A percentile compares a stretch with the other conserved stretches of the same genome.
Evolutionary conservation across 2,329 filamentous ascomycete species (phyloP).

Genomic region (Neurospora sp.): DNA sequence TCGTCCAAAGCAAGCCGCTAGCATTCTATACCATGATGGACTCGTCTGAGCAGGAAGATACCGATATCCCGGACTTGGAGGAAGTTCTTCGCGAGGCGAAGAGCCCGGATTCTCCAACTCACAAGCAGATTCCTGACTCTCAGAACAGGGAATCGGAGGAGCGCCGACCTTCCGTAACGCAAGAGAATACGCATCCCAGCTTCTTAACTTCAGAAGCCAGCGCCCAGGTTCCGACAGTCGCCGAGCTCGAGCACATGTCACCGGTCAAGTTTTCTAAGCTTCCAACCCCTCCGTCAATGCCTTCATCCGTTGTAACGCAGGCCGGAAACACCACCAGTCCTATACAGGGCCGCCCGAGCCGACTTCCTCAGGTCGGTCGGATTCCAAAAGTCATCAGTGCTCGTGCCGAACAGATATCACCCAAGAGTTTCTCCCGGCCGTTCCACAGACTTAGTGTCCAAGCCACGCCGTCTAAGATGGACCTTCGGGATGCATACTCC

Average conservation of each 20-base stretch:
- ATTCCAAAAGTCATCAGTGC: conserved; percentile 74
- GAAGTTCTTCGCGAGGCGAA: conserved; percentile 41
- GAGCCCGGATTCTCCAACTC: conserved; percentile 22
- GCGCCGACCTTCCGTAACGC: conserved; percentile 9
- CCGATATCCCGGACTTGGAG: conserved; percentile 30
- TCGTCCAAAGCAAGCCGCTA: conserved; percentile 39
- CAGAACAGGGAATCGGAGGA: conserved; percentile 1
- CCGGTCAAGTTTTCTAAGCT: conserved; percentile 2
- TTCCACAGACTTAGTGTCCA: conserved; percentile 52
- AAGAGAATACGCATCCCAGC: background rate
- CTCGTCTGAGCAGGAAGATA: conserved; percentile 41
- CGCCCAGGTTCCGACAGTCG: background rate
- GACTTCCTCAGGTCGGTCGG: conserved; percentile 71
- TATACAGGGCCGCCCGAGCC: conserved; percentile 38
- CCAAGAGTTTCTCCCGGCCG: conserved; percentile 77
- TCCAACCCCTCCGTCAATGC: background rate
- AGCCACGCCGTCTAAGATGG: conserved; percentile 20
- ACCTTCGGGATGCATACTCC: conserved; percentile 27
- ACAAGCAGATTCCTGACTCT: conserved; percentile 3
- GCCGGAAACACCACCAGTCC: conserved; percentile 3
- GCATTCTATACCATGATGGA: conserved; percentile 55
- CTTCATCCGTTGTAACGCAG: background rate
- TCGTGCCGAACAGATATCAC: conserved; percentile 54
- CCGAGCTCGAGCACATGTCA: background rate
- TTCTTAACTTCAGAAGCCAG: background rate